These are phyloP conservation scores for Yarrowia bubula DNA, from an alignment of 805 yeast species.

Conservation along the genomic window DNA sequence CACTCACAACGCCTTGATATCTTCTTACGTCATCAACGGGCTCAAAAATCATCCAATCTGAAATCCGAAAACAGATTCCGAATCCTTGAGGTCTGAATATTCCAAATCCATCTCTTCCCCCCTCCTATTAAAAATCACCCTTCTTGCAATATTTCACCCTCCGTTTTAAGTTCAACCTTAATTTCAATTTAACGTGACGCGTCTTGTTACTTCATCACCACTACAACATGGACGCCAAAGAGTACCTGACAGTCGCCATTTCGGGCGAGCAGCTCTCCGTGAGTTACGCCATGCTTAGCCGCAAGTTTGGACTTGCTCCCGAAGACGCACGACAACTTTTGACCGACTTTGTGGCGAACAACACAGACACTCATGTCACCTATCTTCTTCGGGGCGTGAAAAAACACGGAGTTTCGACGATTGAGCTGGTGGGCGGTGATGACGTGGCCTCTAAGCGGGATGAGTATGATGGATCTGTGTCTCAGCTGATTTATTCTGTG, in stretches of 20 bases:
- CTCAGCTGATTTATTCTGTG: constrained; percentile 8
- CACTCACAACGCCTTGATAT: no score
- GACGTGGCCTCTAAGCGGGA: not conserved
- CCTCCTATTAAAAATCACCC: no score
- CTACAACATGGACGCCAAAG: constrained; percentile 12
- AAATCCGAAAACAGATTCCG: no score
- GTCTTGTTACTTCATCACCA: not conserved
- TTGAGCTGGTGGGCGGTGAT: not conserved
- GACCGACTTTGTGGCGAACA: not conserved
- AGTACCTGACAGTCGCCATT: constrained; percentile 14
- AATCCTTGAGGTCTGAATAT: no score
- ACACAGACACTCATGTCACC: not conserved
- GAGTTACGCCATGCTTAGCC: not conserved
- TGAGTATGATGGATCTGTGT: not conserved
- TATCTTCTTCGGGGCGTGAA: not conserved
- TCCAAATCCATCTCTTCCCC: no score
- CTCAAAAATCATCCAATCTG: no score
- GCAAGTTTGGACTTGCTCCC: not conserved
- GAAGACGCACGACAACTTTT: not conserved
- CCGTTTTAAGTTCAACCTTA: not conserved
- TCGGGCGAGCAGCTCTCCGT: constrained; percentile 16
- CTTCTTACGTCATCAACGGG: no score
- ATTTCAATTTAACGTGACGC: constrained; percentile 18
- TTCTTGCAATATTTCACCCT: no score
- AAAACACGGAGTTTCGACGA: not conserved